Conservation (phyloP, 805 yeast species). For the Priceomyces carsonii region DNA sequence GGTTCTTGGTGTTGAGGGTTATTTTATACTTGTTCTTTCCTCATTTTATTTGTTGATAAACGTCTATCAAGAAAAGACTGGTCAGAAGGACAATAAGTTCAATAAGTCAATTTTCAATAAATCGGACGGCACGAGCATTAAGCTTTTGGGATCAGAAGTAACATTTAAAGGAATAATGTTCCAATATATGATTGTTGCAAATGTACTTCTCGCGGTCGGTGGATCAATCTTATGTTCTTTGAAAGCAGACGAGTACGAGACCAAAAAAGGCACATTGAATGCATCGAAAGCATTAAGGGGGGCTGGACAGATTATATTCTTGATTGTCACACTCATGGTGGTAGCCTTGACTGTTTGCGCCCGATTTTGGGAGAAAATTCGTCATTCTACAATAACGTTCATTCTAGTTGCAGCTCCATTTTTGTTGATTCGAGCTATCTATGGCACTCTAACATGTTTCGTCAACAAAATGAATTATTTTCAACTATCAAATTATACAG, state of each 20-base stretch:
- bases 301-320: slow-evolving; percentile 33
- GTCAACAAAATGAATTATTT: slow-evolving; percentile 34
- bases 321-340: slow-evolving; percentile 21
- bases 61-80: background rate
- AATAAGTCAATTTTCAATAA: background rate
- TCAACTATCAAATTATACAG: slow-evolving; percentile 26
- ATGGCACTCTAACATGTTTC: slow-evolving; percentile 34
- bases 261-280: background rate
- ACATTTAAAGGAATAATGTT: background rate
- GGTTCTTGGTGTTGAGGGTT: slow-evolving; percentile 41
- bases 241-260: slow-evolving; percentile 13
- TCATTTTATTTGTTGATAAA: slow-evolving; percentile 24
- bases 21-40: slow-evolving; percentile 32
- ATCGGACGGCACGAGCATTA: background rate
- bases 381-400: slow-evolving; percentile 14
- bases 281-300: slow-evolving; percentile 28
- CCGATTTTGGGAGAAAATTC: slow-evolving; percentile 19
- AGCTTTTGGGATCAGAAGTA: background rate
- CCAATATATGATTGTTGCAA: slow-evolving; percentile 27
- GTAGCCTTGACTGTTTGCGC: slow-evolving; percentile 19
- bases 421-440: slow-evolving; percentile 34
- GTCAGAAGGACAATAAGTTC: slow-evolving; percentile 4
- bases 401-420: slow-evolving; percentile 31
- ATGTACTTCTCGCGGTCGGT: slow-evolving; percentile 31
- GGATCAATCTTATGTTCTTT: slow-evolving; percentile 30